Evolutionary conservation across 768 basidiomycete species (phyloP), one percentile per base, ranked within the genome.

Genomic region (Boletus rex-veris): DNA sequence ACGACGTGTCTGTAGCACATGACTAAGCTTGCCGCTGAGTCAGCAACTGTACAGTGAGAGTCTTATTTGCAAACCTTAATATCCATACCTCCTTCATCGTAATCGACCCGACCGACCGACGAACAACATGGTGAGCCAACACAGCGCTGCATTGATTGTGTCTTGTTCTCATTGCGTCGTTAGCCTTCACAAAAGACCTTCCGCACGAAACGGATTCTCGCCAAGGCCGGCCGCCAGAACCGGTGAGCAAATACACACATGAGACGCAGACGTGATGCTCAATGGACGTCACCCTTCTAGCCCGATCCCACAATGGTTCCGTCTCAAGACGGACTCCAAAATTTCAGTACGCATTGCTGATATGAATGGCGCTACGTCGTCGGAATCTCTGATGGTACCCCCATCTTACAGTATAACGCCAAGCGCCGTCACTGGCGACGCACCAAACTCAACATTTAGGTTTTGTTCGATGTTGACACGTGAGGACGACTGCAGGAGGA

Each of bases 101-200:
- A 39, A 65, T 56, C 66, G 58, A 58, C 59, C 52, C 67, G 21
- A 24, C 21, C 68, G 69, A 70, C 69, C 65, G 63, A 68, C 66
- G 71, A 69, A 73, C 73, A 65, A 70, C 65, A 82, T 84, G 81
- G 79, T 80, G 72, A 62, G 80, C 54, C 11, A 40, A 52, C 31
- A 30, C 24, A 26, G 50, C 47, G 36, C 38, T 15, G 39, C 15
- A 14, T 14, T 0, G 8, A 14, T 14, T 0, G 8, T 3, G 16
- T 42, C 15, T 4, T 37, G 33, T 46, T 12, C 51, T 67, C 0
- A 56, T 53, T 36, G 4, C 44, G 40, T 18, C 58, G 16, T 26
- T 74, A 98, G 96, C 96, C 96, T 76, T 98, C 96, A 72, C 92
- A 98, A 86, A 99, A 99, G 79, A 84, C 92, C 54, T 98, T 98